phyloP scores from a whole-genome alignment of 441 rosid genomes.

The Populus tomentosa region DNA sequence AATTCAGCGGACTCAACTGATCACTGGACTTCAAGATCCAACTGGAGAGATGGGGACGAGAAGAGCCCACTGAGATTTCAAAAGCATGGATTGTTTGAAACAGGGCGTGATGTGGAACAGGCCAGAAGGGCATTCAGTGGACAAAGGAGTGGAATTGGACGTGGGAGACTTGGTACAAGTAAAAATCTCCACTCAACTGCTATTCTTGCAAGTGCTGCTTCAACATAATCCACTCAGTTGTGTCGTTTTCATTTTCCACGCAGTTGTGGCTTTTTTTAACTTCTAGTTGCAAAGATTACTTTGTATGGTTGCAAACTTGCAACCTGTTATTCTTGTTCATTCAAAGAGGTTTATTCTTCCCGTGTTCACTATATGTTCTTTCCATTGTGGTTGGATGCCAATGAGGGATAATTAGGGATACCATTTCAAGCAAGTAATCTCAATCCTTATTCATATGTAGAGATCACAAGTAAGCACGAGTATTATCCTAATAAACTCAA shows the following conservation, averaged over 20 bases:
- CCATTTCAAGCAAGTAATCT: background rate
- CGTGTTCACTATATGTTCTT: background rate
- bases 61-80: constrained; percentile 39
- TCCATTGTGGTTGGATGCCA: background rate
- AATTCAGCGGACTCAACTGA: constrained; percentile 74
- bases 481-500: too few species aligned
- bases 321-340: constrained; percentile 11
- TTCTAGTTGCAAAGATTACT: constrained; percentile 8
- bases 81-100: constrained; percentile 22
- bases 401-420: background rate
- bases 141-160: constrained; percentile 41
- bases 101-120: constrained; percentile 21
- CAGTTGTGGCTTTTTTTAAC: constrained; percentile 5
- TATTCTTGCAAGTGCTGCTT: constrained; percentile 29
- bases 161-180: constrained; percentile 33
- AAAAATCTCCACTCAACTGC: constrained; percentile 29
- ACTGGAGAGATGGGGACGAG: constrained; percentile 37
- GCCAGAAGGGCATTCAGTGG: constrained; percentile 28
- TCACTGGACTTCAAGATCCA: constrained; percentile 56
- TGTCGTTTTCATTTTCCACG: background rate
- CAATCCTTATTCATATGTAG: background rate
- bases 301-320: constrained; percentile 30
- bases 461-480: background rate
- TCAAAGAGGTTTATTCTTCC: background rate
- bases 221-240: constrained; percentile 20